Conservation (phyloP, 2,329 filamentous ascomycete genomes). For the Lojkania enalia region DNA sequence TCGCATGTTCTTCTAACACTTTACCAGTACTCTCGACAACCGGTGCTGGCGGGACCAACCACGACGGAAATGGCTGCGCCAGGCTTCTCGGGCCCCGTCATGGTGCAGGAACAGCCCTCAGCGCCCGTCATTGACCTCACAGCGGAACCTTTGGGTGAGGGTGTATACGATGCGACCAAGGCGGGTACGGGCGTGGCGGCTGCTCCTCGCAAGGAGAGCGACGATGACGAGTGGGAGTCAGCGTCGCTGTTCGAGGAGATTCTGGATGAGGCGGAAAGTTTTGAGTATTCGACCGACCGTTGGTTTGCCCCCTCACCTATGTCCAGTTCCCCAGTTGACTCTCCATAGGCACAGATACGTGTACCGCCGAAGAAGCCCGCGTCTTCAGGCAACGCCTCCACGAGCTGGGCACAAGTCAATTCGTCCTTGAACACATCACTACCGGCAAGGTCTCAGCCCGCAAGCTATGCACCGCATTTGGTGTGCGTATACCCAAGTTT, state of each 20-base stretch:
- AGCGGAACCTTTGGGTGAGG: slow-evolving; percentile 18
- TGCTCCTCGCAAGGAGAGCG: slow-evolving; percentile 16
- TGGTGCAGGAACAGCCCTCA: slow-evolving; percentile 28
- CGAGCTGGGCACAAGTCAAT: slow-evolving; percentile 74
- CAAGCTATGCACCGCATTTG: slow-evolving; percentile 85
- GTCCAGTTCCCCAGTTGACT: neutral
- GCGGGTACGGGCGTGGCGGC: slow-evolving; percentile 19
- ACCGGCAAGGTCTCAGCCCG: slow-evolving; percentile 72
- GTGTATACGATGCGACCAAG: slow-evolving; percentile 18
- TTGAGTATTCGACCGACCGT: slow-evolving; percentile 32
- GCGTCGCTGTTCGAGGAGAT: slow-evolving; percentile 41
- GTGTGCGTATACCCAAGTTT: slow-evolving; percentile 72
- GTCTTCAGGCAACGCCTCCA: slow-evolving; percentile 72
- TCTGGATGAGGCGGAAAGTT: slow-evolving; percentile 35
- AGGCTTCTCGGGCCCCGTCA: slow-evolving; percentile 30
- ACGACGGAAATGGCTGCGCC: slow-evolving; percentile 31
- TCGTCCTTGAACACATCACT: slow-evolving; percentile 63
- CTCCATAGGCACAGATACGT: slow-evolving; percentile 30
- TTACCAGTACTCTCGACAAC: neutral
- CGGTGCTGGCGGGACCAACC: slow-evolving; percentile 11
- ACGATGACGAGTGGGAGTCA: slow-evolving; percentile 35
- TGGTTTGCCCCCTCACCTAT: slow-evolving; percentile 6
- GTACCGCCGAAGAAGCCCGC: slow-evolving; percentile 60
- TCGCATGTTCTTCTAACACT: neutral
- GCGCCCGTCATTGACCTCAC: slow-evolving; percentile 22